Conservation (phyloP, 768 basidiomycete species). For the Cystobasidium tubakii region DNA sequence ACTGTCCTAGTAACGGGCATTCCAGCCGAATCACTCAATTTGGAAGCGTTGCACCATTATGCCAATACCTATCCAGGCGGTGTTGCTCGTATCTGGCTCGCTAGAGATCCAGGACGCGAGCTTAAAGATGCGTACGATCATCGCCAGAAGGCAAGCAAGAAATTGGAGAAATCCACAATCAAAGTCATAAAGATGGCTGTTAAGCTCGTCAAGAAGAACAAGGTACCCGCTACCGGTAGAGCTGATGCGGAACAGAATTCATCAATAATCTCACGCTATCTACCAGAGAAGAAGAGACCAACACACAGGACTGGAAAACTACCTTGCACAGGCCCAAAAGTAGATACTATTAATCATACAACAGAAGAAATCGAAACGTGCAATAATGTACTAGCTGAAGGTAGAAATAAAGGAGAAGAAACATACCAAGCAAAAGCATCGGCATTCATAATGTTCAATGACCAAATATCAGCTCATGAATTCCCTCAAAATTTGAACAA, state of each 20-base stretch:
- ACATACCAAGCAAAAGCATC: constrained; percentile 39
- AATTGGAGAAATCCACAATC: constrained; percentile 82
- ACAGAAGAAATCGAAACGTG: constrained; percentile 57
- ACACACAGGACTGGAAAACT: constrained; percentile 58
- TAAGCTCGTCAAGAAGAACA: constrained; percentile 49
- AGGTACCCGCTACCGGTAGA: constrained; percentile 43
- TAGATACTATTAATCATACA: constrained; percentile 87
- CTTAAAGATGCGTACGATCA: constrained; percentile 76
- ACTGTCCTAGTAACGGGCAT: constrained; percentile 39
- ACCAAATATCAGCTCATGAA: constrained; percentile 87
- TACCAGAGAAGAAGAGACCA: constrained; percentile 69
- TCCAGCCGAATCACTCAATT: constrained; percentile 10
- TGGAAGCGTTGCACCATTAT: constrained; percentile 15
- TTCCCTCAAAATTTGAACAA: constrained; percentile 27
- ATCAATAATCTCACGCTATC: constrained; percentile 56
- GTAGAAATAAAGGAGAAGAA: constrained; percentile 49
- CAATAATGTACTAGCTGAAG: constrained; percentile 54
- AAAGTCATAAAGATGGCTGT: constrained; percentile 66
- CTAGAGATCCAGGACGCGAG: constrained; percentile 56
- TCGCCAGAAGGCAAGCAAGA: constrained; percentile 64
- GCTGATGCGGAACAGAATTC: constrained; percentile 9
- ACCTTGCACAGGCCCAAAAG: constrained; percentile 71
- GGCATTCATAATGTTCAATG: constrained; percentile 76
- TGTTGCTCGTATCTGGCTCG: constrained; percentile 84
- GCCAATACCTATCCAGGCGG: constrained; percentile 69